Base-by-base conservation (phyloP, 1,284 basidiomycete species). In the Pseudozyma hubeiensis region DNA sequence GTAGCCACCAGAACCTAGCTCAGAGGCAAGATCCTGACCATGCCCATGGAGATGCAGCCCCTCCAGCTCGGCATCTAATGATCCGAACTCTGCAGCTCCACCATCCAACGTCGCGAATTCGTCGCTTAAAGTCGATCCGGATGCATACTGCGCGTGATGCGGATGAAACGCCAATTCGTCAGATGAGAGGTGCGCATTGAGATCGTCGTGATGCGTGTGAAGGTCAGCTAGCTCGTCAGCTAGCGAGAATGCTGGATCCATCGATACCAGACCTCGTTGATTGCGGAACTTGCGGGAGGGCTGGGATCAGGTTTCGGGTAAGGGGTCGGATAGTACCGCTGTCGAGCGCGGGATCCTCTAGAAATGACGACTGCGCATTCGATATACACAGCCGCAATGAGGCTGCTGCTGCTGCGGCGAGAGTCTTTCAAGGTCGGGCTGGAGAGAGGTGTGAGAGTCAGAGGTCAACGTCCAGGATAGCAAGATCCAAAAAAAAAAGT, bases 161-260 rank as follows among this genome's bases (percentile, higher is more conserved):
- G 49, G 40, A 14, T 61, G 53, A 14, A 57, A 51, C 17, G 58
- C 45, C 3, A 58, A 13, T 17, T 58, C 58, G 1, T 43, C 55
- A 4, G 13, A 14, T 41, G 13, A 7, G 39, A 41, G 19, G 9
- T 24, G 7, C 35, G 10, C 14, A 4, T 40, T 17, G 39, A 41
- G n/a, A 31, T 29, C 33, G 50, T 33, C 17, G 49, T 58, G 31
- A 11, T 49, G 30, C 1, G 34, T 34, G 14, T 37, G 24, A 3
- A 46, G 17, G 6, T 49, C 56, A 1, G 48, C 53, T 13, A 68
- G 49, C 47, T 74, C 65, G 49, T 64, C 65, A 0, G 64, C 64
- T 13, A 68, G 54, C 30, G 65, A 68, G 30, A 74, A 74, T 0
- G 71, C 62, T 29, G 71, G 71, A 51, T 74, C 71, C 71, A 74